A percentile compares a stretch with the other conserved stretches of the same genome.
phyloP scores from a whole-genome alignment of 805 yeast genomes.

The Wickerhamiella lipophila region DNA sequence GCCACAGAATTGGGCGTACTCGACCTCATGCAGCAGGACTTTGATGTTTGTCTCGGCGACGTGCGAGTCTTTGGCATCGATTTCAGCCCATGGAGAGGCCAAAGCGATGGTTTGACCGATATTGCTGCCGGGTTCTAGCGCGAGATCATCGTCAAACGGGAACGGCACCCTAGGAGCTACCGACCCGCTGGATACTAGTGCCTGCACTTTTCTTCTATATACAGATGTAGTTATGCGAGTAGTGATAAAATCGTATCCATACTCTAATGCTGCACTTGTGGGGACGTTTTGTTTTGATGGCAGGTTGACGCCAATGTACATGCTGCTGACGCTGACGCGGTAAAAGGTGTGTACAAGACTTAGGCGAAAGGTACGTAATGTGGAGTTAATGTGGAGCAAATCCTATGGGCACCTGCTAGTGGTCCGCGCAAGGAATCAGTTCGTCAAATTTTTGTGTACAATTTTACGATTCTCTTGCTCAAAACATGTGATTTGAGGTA shows the following conservation, averaged over 20 bases:
- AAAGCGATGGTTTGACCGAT: slow-evolving; percentile 39
- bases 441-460: too few species aligned
- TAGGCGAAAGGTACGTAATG: too few species aligned
- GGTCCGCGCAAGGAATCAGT: too few species aligned
- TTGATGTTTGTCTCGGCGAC: slow-evolving; percentile 44
- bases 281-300: slow-evolving; percentile 26
- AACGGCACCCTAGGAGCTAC: slow-evolving; percentile 26
- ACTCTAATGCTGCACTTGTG: slow-evolving; percentile 25
- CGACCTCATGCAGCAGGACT: slow-evolving; percentile 45
- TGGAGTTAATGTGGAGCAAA: too few species aligned
- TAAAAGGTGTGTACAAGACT: too few species aligned
- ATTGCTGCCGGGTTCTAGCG: slow-evolving; percentile 34
- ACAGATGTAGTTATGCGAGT: slow-evolving; percentile 42
- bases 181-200: slow-evolving; percentile 18
- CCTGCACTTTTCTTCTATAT: slow-evolving; percentile 24
- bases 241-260: slow-evolving; percentile 43
- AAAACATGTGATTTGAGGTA: too few species aligned
- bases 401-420: too few species aligned
- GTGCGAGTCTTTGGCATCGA: slow-evolving; percentile 40
- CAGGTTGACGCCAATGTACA: slow-evolving; percentile 28
- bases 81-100: slow-evolving; percentile 57
- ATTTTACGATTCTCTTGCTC: too few species aligned
- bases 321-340: slow-evolving; percentile 10
- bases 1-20: slow-evolving; percentile 49
- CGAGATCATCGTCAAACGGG: slow-evolving; percentile 34